Percentiles rank a stretch among this genome's conserved stretches.
phyloP scores from a whole-genome alignment of 139 green algal species.

The Picochlorum sp. region DNA sequence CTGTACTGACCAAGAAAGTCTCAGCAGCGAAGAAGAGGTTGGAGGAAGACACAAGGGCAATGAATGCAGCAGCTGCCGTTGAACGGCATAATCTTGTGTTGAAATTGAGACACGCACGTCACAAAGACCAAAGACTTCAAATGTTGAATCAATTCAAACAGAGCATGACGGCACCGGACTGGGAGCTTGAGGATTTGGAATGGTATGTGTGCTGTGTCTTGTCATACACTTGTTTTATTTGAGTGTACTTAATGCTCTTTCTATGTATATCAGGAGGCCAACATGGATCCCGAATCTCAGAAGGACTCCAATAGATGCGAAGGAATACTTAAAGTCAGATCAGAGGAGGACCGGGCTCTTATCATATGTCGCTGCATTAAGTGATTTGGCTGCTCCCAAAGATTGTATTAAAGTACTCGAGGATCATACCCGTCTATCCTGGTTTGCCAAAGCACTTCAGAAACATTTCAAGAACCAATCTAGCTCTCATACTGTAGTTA shows the following conservation, averaged over 20 bases:
- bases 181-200: conserved; percentile 65
- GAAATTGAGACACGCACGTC: conserved; percentile 31
- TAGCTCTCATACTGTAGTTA: conserved; percentile 29
- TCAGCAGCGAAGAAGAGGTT: conserved; percentile 1
- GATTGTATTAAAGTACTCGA: conserved; percentile 16
- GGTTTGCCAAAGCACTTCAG: conserved; percentile 14
- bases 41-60: conserved; percentile 8
- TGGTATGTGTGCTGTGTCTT: conserved; percentile 29
- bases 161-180: conserved; percentile 50
- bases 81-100: conserved; percentile 31
- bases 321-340: conserved; percentile 12
- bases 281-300: conserved; percentile 55
- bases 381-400: conserved; percentile 47
- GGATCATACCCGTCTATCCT: conserved; percentile 18
- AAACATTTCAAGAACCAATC: conserved; percentile 28
- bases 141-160: conserved; percentile 57
- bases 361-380: conserved; percentile 30
- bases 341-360: conserved; percentile 14
- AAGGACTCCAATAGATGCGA: conserved; percentile 3
- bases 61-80: conserved; percentile 11
- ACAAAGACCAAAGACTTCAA: conserved; percentile 18
- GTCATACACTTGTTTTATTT: neutral
- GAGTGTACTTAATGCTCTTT: neutral
- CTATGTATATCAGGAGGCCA: conserved; percentile 38
- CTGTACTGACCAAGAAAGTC: conserved; percentile 4